Conservation (phyloP, 2,329 filamentous ascomycete genomes). For the Sclerotinia minor region DNA sequence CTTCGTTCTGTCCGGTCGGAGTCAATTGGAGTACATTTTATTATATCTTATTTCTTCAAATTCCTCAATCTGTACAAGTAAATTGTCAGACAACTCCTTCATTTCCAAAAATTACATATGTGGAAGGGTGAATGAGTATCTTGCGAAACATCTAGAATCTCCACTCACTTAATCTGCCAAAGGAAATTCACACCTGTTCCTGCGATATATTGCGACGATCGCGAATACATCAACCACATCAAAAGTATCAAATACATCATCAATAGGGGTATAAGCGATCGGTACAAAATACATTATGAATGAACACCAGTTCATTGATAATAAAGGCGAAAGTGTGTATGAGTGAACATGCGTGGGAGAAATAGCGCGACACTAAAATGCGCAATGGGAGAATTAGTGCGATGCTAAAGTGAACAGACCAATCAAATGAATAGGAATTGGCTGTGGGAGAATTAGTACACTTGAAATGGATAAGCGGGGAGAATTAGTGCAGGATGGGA, state of each 20-base stretch:
- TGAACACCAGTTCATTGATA: background rate
- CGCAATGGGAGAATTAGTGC: background rate
- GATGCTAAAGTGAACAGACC: no score
- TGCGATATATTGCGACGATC: background rate
- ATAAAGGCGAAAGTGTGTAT: background rate
- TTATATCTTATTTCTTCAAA: background rate
- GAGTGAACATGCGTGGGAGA: no score
- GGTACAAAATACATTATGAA: background rate
- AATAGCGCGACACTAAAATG: background rate
- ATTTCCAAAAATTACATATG: background rate
- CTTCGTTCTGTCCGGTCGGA: background rate
- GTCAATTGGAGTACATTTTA: background rate
- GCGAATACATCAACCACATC: background rate
- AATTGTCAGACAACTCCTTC: background rate
- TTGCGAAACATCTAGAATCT: background rate
- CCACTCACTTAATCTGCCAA: background rate
- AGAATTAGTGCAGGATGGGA: no score
- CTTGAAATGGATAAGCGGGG: no score
- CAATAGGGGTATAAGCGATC: background rate
- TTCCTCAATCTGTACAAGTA: background rate
- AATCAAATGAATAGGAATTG: no score
- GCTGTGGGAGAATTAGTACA: no score
- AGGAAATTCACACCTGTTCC: background rate
- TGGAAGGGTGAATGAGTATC: background rate
- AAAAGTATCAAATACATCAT: background rate